phyloP scores from a whole-genome alignment of 176 grass and related monocot genomes.

The Oryza meyeriana region DNA sequence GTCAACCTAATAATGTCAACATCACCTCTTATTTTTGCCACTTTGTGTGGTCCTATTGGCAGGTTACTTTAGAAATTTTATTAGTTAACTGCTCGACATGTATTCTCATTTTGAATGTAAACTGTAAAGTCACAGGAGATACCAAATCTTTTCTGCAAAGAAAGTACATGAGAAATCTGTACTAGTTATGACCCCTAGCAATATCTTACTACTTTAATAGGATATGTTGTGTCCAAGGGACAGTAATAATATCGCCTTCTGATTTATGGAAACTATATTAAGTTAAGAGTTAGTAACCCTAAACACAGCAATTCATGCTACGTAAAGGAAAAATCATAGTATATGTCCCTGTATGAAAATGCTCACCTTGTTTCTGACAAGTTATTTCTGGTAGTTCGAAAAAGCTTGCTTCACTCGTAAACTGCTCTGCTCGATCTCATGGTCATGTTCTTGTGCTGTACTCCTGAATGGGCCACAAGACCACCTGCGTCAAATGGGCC shows the following conservation, averaged over 20 bases:
- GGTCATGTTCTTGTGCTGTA: background rate
- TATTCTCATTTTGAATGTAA: background rate
- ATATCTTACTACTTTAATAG: background rate
- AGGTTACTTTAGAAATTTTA: background rate
- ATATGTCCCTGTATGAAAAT: background rate
- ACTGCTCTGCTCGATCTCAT: background rate
- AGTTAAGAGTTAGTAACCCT: too few relatives aligned
- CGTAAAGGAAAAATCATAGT: background rate
- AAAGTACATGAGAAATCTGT: background rate
- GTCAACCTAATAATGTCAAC: slow-evolving; percentile 14
- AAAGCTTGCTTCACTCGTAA: too few relatives aligned
- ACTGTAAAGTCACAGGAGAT: background rate
- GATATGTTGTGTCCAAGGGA: background rate
- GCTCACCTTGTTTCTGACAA: background rate
- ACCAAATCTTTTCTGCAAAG: background rate
- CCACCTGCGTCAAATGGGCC: background rate
- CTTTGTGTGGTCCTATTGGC: slow-evolving; percentile 31
- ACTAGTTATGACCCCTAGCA: background rate
- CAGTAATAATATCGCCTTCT: background rate
- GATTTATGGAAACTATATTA: background rate
- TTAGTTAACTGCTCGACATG: background rate
- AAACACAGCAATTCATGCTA: too few relatives aligned
- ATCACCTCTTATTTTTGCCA: slow-evolving; percentile 17
- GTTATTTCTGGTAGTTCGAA: too few relatives aligned
- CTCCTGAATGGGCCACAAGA: background rate